These are phyloP conservation scores for Pyrenula massariospora DNA, from an alignment of 495 filamentous ascomycete genomes.

Conservation along the genomic window DNA sequence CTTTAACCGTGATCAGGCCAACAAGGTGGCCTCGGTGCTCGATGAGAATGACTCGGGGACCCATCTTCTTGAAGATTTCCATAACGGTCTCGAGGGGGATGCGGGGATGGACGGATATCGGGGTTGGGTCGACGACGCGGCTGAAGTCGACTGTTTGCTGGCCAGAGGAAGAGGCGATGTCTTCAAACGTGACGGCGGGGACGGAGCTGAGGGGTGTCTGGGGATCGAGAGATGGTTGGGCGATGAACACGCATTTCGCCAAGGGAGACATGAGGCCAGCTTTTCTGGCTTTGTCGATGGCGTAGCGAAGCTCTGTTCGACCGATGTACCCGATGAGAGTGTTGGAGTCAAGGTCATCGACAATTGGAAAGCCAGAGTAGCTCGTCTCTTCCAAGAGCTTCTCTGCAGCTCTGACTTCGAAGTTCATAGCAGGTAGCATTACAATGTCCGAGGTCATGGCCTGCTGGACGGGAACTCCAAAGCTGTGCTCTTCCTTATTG, in stretches of 20 bases:
- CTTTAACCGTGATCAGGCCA: conserved; percentile 90
- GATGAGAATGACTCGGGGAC: conserved; percentile 84
- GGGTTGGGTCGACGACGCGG: conserved; percentile 81
- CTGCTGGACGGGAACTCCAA: conserved; percentile 87
- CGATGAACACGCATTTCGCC: conserved; percentile 68
- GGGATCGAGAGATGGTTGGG: conserved; percentile 19
- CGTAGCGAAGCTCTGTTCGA: conserved; percentile 84
- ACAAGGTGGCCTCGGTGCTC: conserved; percentile 75
- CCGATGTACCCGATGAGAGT: conserved; percentile 87
- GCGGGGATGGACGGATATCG: conserved; percentile 81
- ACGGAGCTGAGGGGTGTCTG: conserved; percentile 19
- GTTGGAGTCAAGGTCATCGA: conserved; percentile 61
- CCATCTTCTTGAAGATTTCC: conserved; percentile 98
- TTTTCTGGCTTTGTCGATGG: conserved; percentile 72
- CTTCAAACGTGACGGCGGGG: conserved; percentile 50
- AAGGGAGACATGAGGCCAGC: conserved; percentile 57
- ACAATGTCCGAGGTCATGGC: conserved; percentile 78
- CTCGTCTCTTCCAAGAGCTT: conserved; percentile 64
- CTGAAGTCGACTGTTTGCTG: conserved; percentile 66
- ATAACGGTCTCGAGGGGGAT: conserved; percentile 94
- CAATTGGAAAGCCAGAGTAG: conserved; percentile 91
- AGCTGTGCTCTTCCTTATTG: conserved; percentile 96
- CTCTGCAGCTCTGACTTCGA: conserved; percentile 64
- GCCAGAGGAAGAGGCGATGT: conserved; percentile 43
- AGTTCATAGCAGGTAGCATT: conserved; percentile 61